Percentiles rank a stretch among this genome's conserved stretches.
Evolutionary conservation across 164 flowering plant genomes (phyloP).

Genomic region (Macadamia integrifolia): DNA sequence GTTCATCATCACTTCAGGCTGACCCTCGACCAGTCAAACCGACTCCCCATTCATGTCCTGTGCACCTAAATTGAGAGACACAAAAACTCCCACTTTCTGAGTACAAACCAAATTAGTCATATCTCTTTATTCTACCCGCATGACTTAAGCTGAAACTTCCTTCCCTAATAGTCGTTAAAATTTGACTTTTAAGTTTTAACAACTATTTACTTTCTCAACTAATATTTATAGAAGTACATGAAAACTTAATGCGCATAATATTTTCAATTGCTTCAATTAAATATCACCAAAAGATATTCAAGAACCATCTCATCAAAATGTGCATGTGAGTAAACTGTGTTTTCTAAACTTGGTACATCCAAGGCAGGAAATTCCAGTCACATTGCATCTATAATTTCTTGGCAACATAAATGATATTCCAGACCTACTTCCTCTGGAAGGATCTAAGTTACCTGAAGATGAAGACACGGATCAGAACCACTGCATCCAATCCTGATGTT

Average conservation of each 20-base stretch:
- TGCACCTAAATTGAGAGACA: not conserved
- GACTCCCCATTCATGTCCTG: not conserved
- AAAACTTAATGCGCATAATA: too few species aligned
- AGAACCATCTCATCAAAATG: not conserved
- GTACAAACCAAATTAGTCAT: not conserved
- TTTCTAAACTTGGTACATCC: not conserved
- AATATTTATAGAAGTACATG: too few species aligned
- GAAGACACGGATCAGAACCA: conserved; percentile 76
- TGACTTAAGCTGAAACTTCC: not conserved
- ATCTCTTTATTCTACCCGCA: not conserved
- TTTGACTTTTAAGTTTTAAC: too few species aligned
- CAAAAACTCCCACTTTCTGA: not conserved
- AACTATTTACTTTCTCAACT: too few species aligned
- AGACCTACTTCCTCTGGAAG: not conserved
- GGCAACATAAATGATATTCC: not conserved
- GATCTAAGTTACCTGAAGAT: conserved; percentile 55
- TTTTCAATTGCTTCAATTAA: too few species aligned
- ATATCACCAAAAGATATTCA: too few species aligned
- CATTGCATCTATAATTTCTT: not conserved
- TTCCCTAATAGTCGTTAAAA: too few species aligned
- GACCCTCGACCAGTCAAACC: not conserved
- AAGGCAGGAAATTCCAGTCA: not conserved
- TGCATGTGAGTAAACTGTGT: not conserved
- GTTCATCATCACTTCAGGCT: not conserved
- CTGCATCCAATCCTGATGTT: conserved; percentile 76